These are phyloP conservation scores for Trypanosoma avium DNA, from an alignment of 208 protist genomes.

Conservation along the genomic window DNA sequence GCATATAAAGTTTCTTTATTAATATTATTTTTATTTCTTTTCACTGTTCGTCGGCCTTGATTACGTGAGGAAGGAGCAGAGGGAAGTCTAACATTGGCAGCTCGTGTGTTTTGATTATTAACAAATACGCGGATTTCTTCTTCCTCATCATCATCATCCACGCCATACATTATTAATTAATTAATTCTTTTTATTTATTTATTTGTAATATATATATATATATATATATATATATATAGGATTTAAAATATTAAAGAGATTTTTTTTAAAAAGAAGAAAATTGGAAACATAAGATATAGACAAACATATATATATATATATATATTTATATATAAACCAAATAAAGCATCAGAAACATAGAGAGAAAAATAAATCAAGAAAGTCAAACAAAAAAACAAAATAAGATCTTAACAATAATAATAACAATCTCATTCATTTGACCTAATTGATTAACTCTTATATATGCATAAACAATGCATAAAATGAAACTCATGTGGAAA, in stretches of 20 bases:
- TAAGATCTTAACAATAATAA: no score
- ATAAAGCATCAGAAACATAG: background rate
- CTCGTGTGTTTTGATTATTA: conserved; percentile 84
- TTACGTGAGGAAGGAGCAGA: no score
- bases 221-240: conserved; percentile 1
- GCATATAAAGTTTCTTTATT: no score
- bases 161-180: conserved; percentile 18
- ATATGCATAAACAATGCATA: no score
- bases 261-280: conserved; percentile 8
- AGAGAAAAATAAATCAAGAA: background rate
- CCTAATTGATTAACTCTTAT: no score
- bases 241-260: background rate
- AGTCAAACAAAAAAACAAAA: conserved; percentile 23
- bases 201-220: background rate
- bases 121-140: conserved; percentile 58
- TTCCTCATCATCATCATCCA: conserved; percentile 13
- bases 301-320: conserved; percentile 12
- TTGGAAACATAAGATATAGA: background rate
- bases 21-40: no score
- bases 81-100: conserved; percentile 57
- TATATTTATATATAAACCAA: conserved; percentile 12
- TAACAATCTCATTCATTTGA: no score
- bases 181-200: background rate
- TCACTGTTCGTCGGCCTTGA: no score
- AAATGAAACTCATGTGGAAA: conserved; percentile 3